phyloP scores from a whole-genome alignment of 2,329 filamentous ascomycete genomes.

The Botryosphaeria dothidea region DNA sequence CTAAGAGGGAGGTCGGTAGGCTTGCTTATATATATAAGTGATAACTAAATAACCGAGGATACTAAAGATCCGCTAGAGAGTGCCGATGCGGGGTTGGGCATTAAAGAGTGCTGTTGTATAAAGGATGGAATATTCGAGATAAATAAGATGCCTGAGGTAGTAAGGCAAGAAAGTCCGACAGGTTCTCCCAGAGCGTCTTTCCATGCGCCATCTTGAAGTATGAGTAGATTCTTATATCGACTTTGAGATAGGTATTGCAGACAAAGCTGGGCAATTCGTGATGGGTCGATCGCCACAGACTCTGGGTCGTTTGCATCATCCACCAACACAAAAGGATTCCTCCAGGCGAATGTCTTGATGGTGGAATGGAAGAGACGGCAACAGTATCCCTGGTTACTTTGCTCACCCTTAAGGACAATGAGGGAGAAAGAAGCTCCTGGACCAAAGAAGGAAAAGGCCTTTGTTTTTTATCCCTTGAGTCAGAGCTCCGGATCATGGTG shows the following conservation, averaged over 20 bases:
- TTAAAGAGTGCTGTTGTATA: too few relatives aligned
- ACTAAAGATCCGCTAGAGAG: too few relatives aligned
- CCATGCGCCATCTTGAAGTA: neutral
- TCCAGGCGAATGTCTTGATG: neutral
- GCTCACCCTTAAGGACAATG: neutral
- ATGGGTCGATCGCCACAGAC: neutral
- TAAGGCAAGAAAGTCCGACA: too few relatives aligned
- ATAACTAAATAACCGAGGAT: too few relatives aligned
- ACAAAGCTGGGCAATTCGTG: neutral
- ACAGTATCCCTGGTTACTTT: neutral
- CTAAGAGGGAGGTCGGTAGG: too few relatives aligned
- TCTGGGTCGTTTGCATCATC: neutral
- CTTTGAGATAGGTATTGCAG: neutral
- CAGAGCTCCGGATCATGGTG: slow-evolving; percentile 9
- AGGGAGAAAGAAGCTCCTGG: neutral
- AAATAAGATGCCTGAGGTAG: too few relatives aligned
- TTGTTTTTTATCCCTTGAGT: slow-evolving; percentile 1
- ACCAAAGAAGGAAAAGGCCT: neutral
- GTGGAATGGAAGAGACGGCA: neutral
- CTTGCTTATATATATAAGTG: too few relatives aligned
- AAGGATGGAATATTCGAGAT: too few relatives aligned
- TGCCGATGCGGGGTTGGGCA: too few relatives aligned
- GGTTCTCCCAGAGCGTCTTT: neutral
- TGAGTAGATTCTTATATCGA: neutral
- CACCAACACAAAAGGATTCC: neutral